phyloP scores from a whole-genome alignment of 2,329 filamentous ascomycete genomes.

The Colletotrichum abscissum region DNA sequence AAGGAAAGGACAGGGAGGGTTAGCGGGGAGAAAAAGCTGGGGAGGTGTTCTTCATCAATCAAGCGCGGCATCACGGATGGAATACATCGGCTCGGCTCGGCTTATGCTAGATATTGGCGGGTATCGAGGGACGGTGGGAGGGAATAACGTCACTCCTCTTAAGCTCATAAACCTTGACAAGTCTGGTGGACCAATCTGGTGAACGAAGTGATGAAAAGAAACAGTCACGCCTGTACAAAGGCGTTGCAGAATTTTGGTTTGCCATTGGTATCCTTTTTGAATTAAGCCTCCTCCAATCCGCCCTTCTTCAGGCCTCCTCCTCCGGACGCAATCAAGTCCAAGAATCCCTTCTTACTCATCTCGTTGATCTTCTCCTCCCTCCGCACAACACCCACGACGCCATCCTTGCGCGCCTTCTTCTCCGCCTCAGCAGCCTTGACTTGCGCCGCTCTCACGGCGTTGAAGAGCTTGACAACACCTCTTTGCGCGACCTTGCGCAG shows the following conservation, averaged over 20 bases:
- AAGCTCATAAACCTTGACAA: slow-evolving; percentile 20
- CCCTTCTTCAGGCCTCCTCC: slow-evolving; percentile 70
- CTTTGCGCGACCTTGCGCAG: slow-evolving; percentile 90
- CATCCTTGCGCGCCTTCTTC: slow-evolving; percentile 74
- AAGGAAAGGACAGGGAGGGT: neutral
- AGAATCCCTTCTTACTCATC: slow-evolving; percentile 96
- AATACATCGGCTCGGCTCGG: slow-evolving; percentile 26
- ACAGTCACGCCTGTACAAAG: too few species aligned
- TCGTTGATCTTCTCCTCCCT: slow-evolving; percentile 91
- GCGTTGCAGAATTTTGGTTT: neutral
- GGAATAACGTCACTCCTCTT: slow-evolving; percentile 41
- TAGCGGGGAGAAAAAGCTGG: neutral
- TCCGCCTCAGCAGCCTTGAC: slow-evolving; percentile 86
- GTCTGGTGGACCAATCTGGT: neutral
- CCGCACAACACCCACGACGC: slow-evolving; percentile 81
- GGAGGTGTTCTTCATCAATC: slow-evolving; percentile 15
- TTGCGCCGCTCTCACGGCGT: slow-evolving; percentile 92
- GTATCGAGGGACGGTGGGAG: slow-evolving; percentile 37
- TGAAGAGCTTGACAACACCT: slow-evolving; percentile 96
- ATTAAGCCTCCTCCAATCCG: slow-evolving; percentile 66
- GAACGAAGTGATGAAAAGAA: neutral
- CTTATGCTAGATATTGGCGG: slow-evolving; percentile 36
- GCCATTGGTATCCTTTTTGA: neutral
- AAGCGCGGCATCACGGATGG: slow-evolving; percentile 29
- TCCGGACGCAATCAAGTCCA: slow-evolving; percentile 84